Evolutionary conservation across 768 basidiomycete species (phyloP).

Genomic region (Russula sp.): DNA sequence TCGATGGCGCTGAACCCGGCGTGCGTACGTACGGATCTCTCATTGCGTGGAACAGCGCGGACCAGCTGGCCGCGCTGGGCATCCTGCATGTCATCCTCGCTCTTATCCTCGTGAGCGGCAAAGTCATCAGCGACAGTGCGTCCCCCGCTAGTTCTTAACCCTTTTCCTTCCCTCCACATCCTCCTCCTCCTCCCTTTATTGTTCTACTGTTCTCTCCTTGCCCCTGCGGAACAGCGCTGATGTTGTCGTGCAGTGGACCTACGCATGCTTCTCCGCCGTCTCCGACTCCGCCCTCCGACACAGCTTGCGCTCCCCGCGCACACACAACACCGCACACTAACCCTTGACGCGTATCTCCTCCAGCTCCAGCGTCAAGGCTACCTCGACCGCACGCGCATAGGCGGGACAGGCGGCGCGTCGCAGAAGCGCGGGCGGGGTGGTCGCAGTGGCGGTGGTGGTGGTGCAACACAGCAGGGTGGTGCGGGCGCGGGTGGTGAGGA

Average conservation of each 20-base stretch:
- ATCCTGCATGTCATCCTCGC: slow-evolving; percentile 76
- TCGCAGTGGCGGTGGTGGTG: slow-evolving; percentile 30
- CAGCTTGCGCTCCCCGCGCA: slow-evolving; percentile 45
- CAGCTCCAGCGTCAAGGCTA: slow-evolving; percentile 64
- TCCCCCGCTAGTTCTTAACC: slow-evolving; percentile 5
- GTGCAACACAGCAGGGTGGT: slow-evolving; percentile 23
- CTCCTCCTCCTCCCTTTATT: background rate
- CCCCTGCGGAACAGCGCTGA: background rate
- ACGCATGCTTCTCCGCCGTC: slow-evolving; percentile 56
- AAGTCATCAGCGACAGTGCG: slow-evolving; percentile 69
- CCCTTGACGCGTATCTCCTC: slow-evolving; percentile 60
- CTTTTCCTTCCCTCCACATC: background rate
- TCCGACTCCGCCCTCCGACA: slow-evolving; percentile 49
- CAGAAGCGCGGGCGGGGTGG: slow-evolving; percentile 45
- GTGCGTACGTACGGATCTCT: slow-evolving; percentile 56
- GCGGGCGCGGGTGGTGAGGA: slow-evolving; percentile 27
- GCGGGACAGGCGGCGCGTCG: slow-evolving; percentile 30
- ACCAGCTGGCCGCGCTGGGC: slow-evolving; percentile 65
- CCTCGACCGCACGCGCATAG: slow-evolving; percentile 58
- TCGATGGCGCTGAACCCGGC: slow-evolving; percentile 42
- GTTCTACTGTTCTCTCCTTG: background rate
- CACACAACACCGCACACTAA: slow-evolving; percentile 42
- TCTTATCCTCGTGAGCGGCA: slow-evolving; percentile 75
- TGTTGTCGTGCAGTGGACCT: slow-evolving; percentile 51
- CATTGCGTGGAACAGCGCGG: slow-evolving; percentile 60